These are phyloP conservation scores for Botrytis paeoniae DNA, from an alignment of 2,329 filamentous ascomycete species.

Conservation along the genomic window DNA sequence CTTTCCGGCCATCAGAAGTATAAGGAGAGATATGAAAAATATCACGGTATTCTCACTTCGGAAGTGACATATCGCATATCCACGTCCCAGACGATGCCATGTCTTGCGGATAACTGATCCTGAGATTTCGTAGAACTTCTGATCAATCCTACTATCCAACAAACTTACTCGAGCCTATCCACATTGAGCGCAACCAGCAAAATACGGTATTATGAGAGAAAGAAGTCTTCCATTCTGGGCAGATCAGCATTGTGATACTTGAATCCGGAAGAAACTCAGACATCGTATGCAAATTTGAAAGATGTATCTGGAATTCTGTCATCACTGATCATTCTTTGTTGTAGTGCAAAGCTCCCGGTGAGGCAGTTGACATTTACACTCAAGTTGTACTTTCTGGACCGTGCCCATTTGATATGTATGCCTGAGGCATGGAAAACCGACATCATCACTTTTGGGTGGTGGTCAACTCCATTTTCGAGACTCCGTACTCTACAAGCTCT, in stretches of 20 bases:
- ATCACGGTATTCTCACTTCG: background rate
- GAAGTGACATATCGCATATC: background rate
- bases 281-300: too few relatives aligned
- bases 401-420: background rate
- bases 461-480: slow-evolving; percentile 6
- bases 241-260: too few relatives aligned
- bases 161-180: too few relatives aligned
- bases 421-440: background rate
- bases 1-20: background rate
- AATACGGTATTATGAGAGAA: too few relatives aligned
- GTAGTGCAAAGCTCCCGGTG: background rate
- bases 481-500: background rate
- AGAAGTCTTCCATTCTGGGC: too few relatives aligned
- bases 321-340: background rate
- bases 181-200: too few relatives aligned
- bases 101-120: background rate
- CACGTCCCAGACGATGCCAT: background rate
- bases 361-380: background rate
- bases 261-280: too few relatives aligned
- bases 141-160: background rate
- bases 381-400: background rate
- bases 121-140: background rate
- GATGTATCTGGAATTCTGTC: too few relatives aligned
- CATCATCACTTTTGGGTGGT: slow-evolving; percentile 9
- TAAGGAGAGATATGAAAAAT: background rate